A percentile compares a stretch with the other conserved stretches of the same genome.
Evolutionary conservation across 2,329 filamentous ascomycete species (phyloP).

Genomic region (Neocucurbitaria cava): DNA sequence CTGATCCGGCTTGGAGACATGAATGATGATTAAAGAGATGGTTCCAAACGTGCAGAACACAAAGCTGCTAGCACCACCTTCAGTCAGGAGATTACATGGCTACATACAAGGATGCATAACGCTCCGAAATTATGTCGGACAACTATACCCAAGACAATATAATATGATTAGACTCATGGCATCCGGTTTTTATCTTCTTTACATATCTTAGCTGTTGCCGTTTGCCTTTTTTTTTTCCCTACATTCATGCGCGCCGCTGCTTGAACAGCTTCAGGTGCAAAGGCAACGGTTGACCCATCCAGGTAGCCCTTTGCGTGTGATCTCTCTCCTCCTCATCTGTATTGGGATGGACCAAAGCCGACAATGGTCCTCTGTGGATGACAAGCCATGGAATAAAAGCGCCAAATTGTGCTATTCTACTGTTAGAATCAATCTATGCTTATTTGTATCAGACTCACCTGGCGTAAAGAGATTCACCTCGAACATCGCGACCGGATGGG

Average conservation of each 20-base stretch:
- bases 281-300: slow-evolving; percentile 73
- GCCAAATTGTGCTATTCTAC: slow-evolving; percentile 72
- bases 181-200: background rate
- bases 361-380: slow-evolving; percentile 80
- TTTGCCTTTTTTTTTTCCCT: too few species aligned
- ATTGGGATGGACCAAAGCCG: slow-evolving; percentile 83
- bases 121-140: background rate
- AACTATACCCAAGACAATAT: background rate
- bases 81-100: background rate
- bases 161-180: background rate
- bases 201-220: background rate
- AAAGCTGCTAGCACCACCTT: background rate
- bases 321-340: slow-evolving; percentile 69
- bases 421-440: background rate
- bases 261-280: slow-evolving; percentile 64
- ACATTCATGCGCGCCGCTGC: slow-evolving; percentile 7
- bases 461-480: slow-evolving; percentile 90
- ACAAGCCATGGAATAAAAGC: slow-evolving; percentile 87
- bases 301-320: slow-evolving; percentile 73
- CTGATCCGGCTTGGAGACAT: background rate
- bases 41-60: background rate
- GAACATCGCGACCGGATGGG: slow-evolving; percentile 87
- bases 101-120: background rate
- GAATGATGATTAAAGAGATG: background rate
- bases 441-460: slow-evolving; percentile 15